phyloP scores from a whole-genome alignment of 768 basidiomycete genomes.

The Guyanaporus albipodus region DNA sequence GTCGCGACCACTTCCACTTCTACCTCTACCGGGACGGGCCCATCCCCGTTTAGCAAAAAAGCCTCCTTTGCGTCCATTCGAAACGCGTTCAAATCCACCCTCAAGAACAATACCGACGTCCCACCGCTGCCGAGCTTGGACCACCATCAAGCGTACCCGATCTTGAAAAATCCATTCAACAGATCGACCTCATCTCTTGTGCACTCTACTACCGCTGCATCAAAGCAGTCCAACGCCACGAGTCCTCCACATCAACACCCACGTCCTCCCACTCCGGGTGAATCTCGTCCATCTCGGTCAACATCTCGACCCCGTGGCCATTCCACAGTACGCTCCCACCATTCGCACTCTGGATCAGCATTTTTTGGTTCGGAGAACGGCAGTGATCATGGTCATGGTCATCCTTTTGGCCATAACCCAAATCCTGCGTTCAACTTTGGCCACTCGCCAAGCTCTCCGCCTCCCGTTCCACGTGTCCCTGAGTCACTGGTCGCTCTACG shows the following conservation, averaged over 20 bases:
- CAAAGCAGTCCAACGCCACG: slow-evolving; percentile 38
- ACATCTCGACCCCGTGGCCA: slow-evolving; percentile 53
- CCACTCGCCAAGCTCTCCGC: slow-evolving; percentile 50
- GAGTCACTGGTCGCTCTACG: slow-evolving; percentile 48
- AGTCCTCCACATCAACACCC: slow-evolving; percentile 47
- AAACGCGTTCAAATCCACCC: slow-evolving; percentile 72
- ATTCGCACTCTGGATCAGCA: slow-evolving; percentile 73
- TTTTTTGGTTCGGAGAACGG: slow-evolving; percentile 68
- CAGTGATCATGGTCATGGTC: slow-evolving; percentile 57
- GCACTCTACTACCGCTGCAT: slow-evolving; percentile 39
- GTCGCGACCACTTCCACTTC: slow-evolving; percentile 46
- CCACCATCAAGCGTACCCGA: slow-evolving; percentile 57
- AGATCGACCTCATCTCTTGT: slow-evolving; percentile 75
- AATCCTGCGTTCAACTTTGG: slow-evolving; percentile 24
- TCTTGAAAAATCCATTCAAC: slow-evolving; percentile 78
- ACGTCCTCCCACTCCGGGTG: slow-evolving; percentile 58
- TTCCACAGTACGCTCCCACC: slow-evolving; percentile 63
- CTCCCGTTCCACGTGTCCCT: slow-evolving; percentile 77
- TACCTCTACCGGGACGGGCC: slow-evolving; percentile 11
- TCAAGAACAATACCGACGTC: slow-evolving; percentile 52
- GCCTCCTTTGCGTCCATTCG: slow-evolving; percentile 82
- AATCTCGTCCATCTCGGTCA: slow-evolving; percentile 32
- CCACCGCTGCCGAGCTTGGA: slow-evolving; percentile 78
- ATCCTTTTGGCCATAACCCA: slow-evolving; percentile 31
- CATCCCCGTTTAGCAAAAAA: slow-evolving; percentile 69